phyloP scores from a whole-genome alignment of 129 eudicot species.

The Flaveria brownii region DNA sequence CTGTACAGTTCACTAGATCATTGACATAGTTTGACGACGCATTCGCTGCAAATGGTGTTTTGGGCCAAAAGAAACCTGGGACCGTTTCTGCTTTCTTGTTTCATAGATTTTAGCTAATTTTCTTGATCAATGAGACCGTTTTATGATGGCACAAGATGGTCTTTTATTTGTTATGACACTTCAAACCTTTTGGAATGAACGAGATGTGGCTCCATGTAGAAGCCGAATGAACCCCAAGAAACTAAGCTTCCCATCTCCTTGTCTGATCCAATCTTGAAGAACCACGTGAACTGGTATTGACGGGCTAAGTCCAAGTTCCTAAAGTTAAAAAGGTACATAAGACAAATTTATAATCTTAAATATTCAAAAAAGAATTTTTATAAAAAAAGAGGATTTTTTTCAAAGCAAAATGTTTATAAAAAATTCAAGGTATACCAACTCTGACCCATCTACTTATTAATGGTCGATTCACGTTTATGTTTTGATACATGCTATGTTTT shows the following conservation, averaged over 20 bases:
- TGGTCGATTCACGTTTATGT: neutral
- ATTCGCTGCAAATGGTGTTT: constrained; percentile 7
- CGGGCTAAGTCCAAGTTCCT: constrained; percentile 98
- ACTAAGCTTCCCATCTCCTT: constrained; percentile 91
- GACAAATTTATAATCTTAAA: neutral
- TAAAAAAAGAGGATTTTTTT: neutral
- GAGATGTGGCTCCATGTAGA: constrained; percentile 90
- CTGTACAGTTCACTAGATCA: constrained; percentile 37
- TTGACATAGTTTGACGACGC: constrained; percentile 14
- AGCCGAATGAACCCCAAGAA: constrained; percentile 93
- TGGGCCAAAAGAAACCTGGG: constrained; percentile 1
- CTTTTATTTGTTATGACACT: constrained; percentile 12
- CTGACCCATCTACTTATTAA: neutral
- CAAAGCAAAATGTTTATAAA: neutral
- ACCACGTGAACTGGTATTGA: constrained; percentile 95
- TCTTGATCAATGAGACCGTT: constrained; percentile 16
- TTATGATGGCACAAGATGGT: constrained; percentile 8
- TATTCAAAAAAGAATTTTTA: neutral
- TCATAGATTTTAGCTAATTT: constrained; percentile 3
- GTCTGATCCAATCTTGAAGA: constrained; percentile 97
- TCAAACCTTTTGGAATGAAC: constrained; percentile 86
- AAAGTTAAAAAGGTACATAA: neutral
- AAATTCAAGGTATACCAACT: neutral
- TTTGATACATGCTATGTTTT: neutral
- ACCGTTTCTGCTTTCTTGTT: constrained; percentile 22